Evolutionary conservation across 345 rosid genomes (phyloP).

Genomic region (Abelmoschus esculentus): DNA sequence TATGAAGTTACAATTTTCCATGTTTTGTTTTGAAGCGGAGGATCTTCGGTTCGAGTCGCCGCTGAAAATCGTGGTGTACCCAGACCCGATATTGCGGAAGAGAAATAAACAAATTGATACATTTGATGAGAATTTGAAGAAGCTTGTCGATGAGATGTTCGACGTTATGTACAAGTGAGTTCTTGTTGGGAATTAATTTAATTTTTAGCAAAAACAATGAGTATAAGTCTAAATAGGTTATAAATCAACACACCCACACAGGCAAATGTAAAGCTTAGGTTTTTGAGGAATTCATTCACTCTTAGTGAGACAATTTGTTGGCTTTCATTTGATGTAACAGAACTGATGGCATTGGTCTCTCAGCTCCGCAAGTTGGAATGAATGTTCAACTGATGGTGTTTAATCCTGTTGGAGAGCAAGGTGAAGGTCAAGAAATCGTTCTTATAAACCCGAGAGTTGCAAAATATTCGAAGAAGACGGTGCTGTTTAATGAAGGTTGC

Average conservation of each 20-base stretch:
- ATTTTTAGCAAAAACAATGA: background rate
- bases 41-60: conserved; percentile 74
- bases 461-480: conserved; percentile 55
- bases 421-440: conserved; percentile 81
- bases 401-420: conserved; percentile 65
- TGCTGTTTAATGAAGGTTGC: conserved; percentile 76
- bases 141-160: conserved; percentile 78
- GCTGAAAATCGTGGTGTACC: conserved; percentile 72
- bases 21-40: conserved; percentile 30
- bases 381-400: conserved; percentile 92
- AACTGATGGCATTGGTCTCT: conserved; percentile 93
- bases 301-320: conserved; percentile 22
- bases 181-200: background rate
- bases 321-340: conserved; percentile 41
- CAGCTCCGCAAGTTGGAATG: conserved; percentile 94
- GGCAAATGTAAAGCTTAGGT: conserved; percentile 5
- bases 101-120: conserved; percentile 60
- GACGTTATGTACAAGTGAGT: conserved; percentile 92
- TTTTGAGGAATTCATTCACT: conserved; percentile 10
- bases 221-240: background rate
- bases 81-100: conserved; percentile 72
- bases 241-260: background rate
- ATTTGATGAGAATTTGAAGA: conserved; percentile 73
- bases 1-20: background rate
- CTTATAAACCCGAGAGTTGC: conserved; percentile 78